Base-by-base conservation (phyloP, 345 rosid genomes). In the Rhodamnia rubescens region DNA sequence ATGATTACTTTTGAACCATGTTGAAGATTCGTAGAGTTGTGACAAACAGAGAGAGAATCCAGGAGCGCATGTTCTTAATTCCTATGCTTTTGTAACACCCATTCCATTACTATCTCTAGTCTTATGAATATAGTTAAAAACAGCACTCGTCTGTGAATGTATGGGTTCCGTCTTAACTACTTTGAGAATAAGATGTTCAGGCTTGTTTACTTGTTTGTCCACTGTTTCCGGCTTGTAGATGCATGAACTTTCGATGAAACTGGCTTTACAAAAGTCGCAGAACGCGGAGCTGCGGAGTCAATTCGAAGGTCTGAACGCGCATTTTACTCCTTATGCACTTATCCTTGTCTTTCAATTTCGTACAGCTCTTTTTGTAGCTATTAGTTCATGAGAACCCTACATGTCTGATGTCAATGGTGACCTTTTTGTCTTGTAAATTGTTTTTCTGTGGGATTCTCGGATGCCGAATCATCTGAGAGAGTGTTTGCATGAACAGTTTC, bases 211-310 rank as follows among this genome's bases (percentile, higher is more conserved):
- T 82, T 53, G 84, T 82, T 69, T 69, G 13, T 69, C 47, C 47
- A 13, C 47, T 81, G 61, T 8, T 88, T 87, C 81, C 84, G 57
- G 81, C 81, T 61, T 89, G 89, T 94, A 97, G 98, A 92, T 95
- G 78, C 99, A 97, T 87, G 98, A 96, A 88, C 88, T 96, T 81
- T 89, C 90, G 36, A 90, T 96, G 93, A 97, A 96, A 89, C 98
- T 97, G 83, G 91, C 98, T 81, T 88, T 92, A 88, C 99, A 95
- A 85, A 97, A 94, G 92, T 93, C 97, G 59, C 96, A 93, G 89
- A 96, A 93, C 89, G 87, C 93, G 6, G 98, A 94, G 89, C 93
- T 97, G 78, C 93, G 98, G 90, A 92, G 89, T 89, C 99, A 97
- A 64, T 96, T 96, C 88, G 98, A 94, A 93, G 98, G 99, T 95